Evolutionary conservation across 179 eudicot species (phyloP).

Genomic region (Spergularia azorica): DNA sequence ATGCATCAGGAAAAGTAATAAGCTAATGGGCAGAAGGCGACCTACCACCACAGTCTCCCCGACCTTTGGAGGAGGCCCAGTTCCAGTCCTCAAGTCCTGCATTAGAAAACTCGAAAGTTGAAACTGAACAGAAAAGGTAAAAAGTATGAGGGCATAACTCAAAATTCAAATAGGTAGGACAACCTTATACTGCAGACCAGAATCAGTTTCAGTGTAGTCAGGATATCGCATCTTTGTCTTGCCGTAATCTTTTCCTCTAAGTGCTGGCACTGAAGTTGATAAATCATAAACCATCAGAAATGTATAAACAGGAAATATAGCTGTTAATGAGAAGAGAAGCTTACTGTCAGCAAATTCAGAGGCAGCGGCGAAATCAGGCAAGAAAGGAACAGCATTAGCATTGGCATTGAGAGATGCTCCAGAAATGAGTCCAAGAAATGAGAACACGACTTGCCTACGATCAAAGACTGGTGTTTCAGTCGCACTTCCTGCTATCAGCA

Average conservation of each 20-base stretch:
- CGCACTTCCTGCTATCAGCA: slow-evolving; percentile 6
- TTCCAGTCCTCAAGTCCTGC: slow-evolving; percentile 89
- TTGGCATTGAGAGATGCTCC: slow-evolving; percentile 7
- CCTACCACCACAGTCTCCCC: slow-evolving; percentile 94
- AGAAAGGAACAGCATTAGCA: slow-evolving; percentile 1
- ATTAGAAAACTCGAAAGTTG: slow-evolving; percentile 24
- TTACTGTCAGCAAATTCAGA: slow-evolving; percentile 77
- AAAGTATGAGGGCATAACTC: not conserved
- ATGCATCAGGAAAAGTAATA: not conserved
- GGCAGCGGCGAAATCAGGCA: slow-evolving; percentile 36
- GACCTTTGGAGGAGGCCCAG: slow-evolving; percentile 65
- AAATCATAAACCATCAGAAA: slow-evolving; percentile 16
- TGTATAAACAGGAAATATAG: not conserved
- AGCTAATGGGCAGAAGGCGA: slow-evolving; percentile 15
- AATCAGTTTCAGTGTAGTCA: slow-evolving; percentile 75
- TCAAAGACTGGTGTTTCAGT: slow-evolving; percentile 19
- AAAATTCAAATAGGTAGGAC: not conserved
- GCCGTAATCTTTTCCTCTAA: slow-evolving; percentile 95
- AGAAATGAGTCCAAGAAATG: slow-evolving; percentile 44
- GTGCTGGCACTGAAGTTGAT: slow-evolving; percentile 76
- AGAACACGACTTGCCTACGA: slow-evolving; percentile 43
- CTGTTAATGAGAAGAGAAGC: not conserved
- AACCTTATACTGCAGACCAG: slow-evolving; percentile 96
- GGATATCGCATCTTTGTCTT: slow-evolving; percentile 94
- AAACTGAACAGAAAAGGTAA: not conserved